Conservation (phyloP, 345 rosid species). For the Clarkia xantiana region DNA sequence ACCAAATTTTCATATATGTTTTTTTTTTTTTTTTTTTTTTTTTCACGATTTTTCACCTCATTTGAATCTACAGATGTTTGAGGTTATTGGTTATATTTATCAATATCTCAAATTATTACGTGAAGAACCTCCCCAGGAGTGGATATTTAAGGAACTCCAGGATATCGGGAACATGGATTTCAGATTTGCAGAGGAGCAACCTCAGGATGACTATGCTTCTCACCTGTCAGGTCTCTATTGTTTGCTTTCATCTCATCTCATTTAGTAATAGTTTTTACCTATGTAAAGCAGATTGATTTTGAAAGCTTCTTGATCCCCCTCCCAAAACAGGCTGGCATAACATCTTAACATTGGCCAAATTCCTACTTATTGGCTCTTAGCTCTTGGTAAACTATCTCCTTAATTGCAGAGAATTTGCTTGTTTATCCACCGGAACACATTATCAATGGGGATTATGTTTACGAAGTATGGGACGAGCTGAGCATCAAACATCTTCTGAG, state of each 20-base stretch:
- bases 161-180: conserved; percentile 92
- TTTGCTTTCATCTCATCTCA: conserved; percentile 4
- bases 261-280: not conserved
- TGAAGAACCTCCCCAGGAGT: conserved; percentile 67
- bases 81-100: conserved; percentile 67
- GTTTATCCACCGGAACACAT: conserved; percentile 76
- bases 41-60: not conserved
- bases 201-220: conserved; percentile 96
- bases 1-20: too few species aligned
- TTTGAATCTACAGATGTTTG: conserved; percentile 43
- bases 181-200: conserved; percentile 83
- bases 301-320: too few species aligned
- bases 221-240: conserved; percentile 65
- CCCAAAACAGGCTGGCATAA: too few species aligned
- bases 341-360: not conserved
- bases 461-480: conserved; percentile 77
- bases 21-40: too few species aligned
- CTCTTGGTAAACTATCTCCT: too few species aligned
- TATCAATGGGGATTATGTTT: conserved; percentile 66
- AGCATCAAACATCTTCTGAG: conserved; percentile 42
- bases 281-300: too few species aligned
- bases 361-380: conserved; percentile 4
- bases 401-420: conserved; percentile 65
- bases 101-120: conserved; percentile 74
- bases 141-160: conserved; percentile 97